Base-by-base conservation (phyloP, 192 early-diverging fungal genomes). In the Gryganskiella cystojenkinii region DNA sequence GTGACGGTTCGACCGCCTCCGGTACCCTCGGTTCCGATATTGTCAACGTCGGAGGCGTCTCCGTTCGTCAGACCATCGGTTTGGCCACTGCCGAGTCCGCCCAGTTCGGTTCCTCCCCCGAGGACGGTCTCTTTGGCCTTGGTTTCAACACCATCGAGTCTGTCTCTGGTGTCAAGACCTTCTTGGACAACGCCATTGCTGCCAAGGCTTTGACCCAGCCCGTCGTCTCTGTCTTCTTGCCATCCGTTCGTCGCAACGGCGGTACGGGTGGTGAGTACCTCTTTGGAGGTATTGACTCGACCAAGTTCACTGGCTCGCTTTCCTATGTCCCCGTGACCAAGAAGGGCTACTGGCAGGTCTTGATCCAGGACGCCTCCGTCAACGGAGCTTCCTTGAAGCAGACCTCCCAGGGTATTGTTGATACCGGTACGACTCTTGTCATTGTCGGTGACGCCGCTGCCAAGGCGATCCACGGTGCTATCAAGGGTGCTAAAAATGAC, bases 351-450 rank as follows among this genome's bases (percentile, higher is more conserved):
- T 89, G 88, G 88, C 80, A 89, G 51, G 82, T 89, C 45, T 58
- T 65, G 70, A 71, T 89, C 33, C 80, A 86, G 46, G 71, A 70
- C 7, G 82, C 80, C 35, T 70, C 64, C 5, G 71, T 84, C 6
- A 81, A 70, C 33, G 80, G 79, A 17, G 61, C 72, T 0, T 70
- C 67, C 3, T 46, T 84, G n/a, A 79, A 80, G 2, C 56, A 60
- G 25, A 57, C 61, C 33, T 66, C 61, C 20, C 46, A 55, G 35
- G 83, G 82, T 33, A 90, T 91, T 53, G 35, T 91, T 10, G 90
- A 91, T 72, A 90, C 90, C 5, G 90, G 90, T 46, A 88, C 90
- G 25, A 91, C 88, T 20, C 72, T 91, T 22, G 80, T 91, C 52
- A 75, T 89, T 20, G 81, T 91, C 67, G 67, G 68, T 56, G 81